Base-by-base conservation (phyloP, 2,329 filamentous ascomycete genomes). In the Zopfia rhizophila region DNA sequence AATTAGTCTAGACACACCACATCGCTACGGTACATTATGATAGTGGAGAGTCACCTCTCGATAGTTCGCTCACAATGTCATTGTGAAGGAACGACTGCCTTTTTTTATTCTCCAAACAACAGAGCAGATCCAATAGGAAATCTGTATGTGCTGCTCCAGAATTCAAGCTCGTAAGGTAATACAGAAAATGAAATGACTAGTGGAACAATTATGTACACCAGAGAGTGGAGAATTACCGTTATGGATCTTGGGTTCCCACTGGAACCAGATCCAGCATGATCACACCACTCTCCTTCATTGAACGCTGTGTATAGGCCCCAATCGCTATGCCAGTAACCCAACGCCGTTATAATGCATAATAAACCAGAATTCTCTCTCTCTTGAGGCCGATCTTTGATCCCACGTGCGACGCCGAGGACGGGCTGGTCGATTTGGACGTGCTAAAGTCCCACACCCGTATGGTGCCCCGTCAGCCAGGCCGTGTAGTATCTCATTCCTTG, bases 401-500 rank as follows among this genome's bases (percentile, higher is more conserved):
- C 8, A n/a, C n/a, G n/a, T n/a, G 18, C 12, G 13, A 36, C 17
- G 29, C 17, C 30, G 22, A 36, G 13, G 18, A 35, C 22, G 31
- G 16, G 22, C n/a, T n/a, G 8, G 24, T 27, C 24, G 8, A 27
- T n/a, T 27, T 36, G n/a, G 13, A 19, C 30, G n/a, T 14, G 8
- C 24, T n/a, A 7, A 27, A 27, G 24, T 7, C 8, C 24, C 7
- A 27, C n/a, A 7, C 24, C 7, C 24, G n/a, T 27, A n/a, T n/a
- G 8, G 8, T 7, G 24, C 24, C 24, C n/a, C 24, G 7, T n/a
- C 8, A 27, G 7, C 24, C 24, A 27, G n/a, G 24, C 24, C 24
- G 24, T 23, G 18, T 23, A 27, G 12, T 18, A 11, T 3, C 45
- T 67, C 60, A 65, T 71, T 95, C 90, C 78, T 95, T 95, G 75